Evolutionary conservation across 2,329 filamentous ascomycete genomes (phyloP).

Genomic region (Aspergillus sojae): DNA sequence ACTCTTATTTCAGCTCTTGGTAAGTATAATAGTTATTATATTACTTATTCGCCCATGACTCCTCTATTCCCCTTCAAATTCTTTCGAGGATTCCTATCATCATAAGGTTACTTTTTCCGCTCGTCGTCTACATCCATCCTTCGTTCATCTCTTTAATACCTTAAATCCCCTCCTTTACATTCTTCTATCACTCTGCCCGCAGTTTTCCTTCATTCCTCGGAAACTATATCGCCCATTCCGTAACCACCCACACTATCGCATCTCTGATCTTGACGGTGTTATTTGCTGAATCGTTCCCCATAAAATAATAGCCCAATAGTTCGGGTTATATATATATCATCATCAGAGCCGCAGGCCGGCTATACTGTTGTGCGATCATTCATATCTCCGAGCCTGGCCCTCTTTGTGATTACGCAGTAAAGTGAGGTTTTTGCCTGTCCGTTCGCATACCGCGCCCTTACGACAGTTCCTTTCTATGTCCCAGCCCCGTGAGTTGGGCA

Average conservation of each 20-base stretch:
- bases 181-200: neutral
- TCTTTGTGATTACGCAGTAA: neutral
- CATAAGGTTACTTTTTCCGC: neutral
- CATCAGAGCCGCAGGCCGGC: slow-evolving; percentile 22
- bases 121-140: neutral
- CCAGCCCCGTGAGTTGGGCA: slow-evolving; percentile 34
- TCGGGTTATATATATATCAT: neutral
- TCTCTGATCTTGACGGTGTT: neutral
- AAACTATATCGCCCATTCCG: slow-evolving; percentile 4
- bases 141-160: slow-evolving; percentile 6
- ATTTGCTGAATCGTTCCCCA: neutral
- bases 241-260: neutral
- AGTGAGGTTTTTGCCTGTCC: neutral
- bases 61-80: slow-evolving; percentile 16
- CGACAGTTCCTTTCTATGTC: slow-evolving; percentile 36
- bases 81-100: slow-evolving; percentile 5
- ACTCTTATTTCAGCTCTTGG: slow-evolving; percentile 19
- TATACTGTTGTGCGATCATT: slow-evolving; percentile 10
- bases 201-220: neutral
- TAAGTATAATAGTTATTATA: slow-evolving; percentile 18
- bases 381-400: neutral
- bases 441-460: neutral
- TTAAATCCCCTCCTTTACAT: slow-evolving; percentile 7
- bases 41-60: slow-evolving; percentile 11
- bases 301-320: neutral